These are phyloP conservation scores for Leptodontidium sp. DNA, from an alignment of 2,329 filamentous ascomycete species.

Conservation along the genomic window DNA sequence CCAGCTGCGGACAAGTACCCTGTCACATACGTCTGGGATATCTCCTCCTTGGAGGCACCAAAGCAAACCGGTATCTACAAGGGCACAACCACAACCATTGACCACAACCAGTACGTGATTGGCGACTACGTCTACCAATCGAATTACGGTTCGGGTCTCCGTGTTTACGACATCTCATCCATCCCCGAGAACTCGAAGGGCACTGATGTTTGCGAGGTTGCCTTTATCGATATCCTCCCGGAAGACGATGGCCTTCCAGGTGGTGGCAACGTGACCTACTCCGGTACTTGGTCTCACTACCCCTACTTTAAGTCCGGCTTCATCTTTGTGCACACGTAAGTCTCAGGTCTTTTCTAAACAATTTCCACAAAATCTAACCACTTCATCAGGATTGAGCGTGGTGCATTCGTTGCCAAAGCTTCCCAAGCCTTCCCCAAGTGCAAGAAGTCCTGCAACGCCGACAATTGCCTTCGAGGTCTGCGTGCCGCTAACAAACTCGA, in stretches of 20 bases:
- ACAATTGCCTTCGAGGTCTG: conserved; percentile 49
- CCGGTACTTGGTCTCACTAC: conserved; percentile 55
- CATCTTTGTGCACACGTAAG: conserved; percentile 41
- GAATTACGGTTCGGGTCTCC: conserved; percentile 59
- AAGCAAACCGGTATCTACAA: conserved; percentile 54
- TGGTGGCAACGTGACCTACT: conserved; percentile 51
- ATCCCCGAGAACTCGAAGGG: conserved; percentile 46
- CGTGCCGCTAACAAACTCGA: conserved; percentile 45
- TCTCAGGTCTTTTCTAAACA: background rate
- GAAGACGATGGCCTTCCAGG: conserved; percentile 38
- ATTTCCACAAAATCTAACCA: background rate
- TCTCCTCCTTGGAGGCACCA: conserved; percentile 50
- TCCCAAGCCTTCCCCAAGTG: conserved; percentile 24
- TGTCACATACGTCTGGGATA: conserved; percentile 60
- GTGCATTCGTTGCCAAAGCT: conserved; percentile 37
- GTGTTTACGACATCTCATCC: conserved; percentile 45
- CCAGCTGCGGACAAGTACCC: conserved; percentile 54
- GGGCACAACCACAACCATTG: conserved; percentile 49
- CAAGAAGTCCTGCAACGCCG: conserved; percentile 37
- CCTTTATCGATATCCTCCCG: conserved; percentile 44
- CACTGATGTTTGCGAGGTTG: conserved; percentile 53
- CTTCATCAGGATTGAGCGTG: conserved; percentile 51
- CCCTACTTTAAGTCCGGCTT: conserved; percentile 50
- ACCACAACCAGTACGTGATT: conserved; percentile 57
- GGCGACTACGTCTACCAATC: conserved; percentile 55